Percentiles rank a stretch among this genome's conserved stretches.
phyloP scores from a whole-genome alignment of 495 filamentous ascomycete genomes.

The Annulohypoxylon bovei region DNA sequence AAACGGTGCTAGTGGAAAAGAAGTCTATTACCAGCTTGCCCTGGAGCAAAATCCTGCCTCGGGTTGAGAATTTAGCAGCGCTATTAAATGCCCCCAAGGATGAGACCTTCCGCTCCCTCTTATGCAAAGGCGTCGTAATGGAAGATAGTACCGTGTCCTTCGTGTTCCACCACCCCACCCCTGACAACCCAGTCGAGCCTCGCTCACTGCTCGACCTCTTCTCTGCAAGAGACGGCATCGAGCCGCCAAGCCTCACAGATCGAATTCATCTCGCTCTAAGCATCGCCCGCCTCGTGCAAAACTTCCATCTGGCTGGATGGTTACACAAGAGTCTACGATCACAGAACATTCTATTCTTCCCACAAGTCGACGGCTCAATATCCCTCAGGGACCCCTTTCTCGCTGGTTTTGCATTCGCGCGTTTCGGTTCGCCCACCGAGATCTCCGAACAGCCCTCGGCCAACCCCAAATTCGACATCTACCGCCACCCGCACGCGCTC shows the following conservation, averaged over 20 bases:
- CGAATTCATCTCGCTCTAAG: background rate
- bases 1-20: background rate
- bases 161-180: background rate
- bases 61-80: background rate
- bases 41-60: background rate
- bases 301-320: background rate
- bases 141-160: background rate
- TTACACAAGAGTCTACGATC: background rate
- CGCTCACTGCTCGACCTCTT: background rate
- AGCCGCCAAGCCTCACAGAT: background rate
- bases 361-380: background rate
- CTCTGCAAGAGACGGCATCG: background rate
- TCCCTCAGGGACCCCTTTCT: background rate
- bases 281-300: background rate
- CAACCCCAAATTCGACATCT: background rate
- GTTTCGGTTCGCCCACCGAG: background rate
- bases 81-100: background rate
- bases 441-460: background rate
- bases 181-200: background rate
- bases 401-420: background rate
- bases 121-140: background rate
- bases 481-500: background rate
- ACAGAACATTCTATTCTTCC: background rate
- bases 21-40: background rate
- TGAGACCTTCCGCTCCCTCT: background rate